Base-by-base conservation (phyloP, 306 rosid species). In the Psophocarpus tetragonolobus region DNA sequence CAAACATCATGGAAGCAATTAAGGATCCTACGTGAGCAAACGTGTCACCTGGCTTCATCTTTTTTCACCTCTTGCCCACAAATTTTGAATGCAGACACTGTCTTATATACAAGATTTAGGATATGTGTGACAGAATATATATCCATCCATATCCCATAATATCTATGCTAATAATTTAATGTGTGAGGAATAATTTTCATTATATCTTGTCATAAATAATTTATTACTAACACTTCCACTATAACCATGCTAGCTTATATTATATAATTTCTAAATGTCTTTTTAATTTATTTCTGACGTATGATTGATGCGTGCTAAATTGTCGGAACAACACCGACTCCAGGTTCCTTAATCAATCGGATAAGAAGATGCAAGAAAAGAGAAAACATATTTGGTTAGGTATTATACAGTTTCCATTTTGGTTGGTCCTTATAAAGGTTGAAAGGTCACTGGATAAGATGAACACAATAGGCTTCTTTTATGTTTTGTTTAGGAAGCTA, bases 1-100 rank as follows among this genome's bases (percentile, higher is more conserved):
- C 2, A 78, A 90, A 89, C 97, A 94, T 81, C 7, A 92, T 44
- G n/a, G 86, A 82, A 53, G 82, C 88, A 48, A 85, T 3, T n/a
- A 87, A 67, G 48, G 98, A 87, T 71, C 97, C 98, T 44, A 78
- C 68, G 1, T 85, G 27, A 70, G 89, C 71, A 65, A 91, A 79
- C 69, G 71, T 26, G 18, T 84, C 82, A 29, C 68, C 81, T 17
- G 82, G 63, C 20, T 48, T 44, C 97, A 87, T 89, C 38, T 1
- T 76, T 30, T 57, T 26, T 23, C 2, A 17, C 51, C n/a, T 27
- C 26, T 50, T 62, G 21, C 24, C 15, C n/a, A 50, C 29, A 21
- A 57, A 10, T n/a, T 71, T 13, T 36, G 42, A 18, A 26, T 12
- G 32, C n/a, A 44, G 58, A 44, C 6, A 33, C 26, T 73, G 56